A percentile compares a stretch with the other conserved stretches of the same genome.
These are phyloP conservation scores for Tuber melanosporum DNA, from an alignment of 495 filamentous ascomycete species.

Conservation along the genomic window DNA sequence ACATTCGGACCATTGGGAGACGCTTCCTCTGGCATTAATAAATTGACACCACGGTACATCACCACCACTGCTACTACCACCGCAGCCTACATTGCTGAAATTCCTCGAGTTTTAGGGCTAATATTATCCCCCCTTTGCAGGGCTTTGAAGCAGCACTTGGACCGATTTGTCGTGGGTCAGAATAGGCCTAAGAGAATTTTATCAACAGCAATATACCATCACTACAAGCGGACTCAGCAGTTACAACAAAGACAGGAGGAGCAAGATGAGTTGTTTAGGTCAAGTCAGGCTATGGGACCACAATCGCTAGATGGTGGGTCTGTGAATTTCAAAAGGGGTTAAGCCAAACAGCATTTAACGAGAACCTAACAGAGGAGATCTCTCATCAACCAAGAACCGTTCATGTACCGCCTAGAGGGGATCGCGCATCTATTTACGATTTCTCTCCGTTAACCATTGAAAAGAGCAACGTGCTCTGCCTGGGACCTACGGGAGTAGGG, in stretches of 20 bases:
- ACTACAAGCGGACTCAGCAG: conserved; percentile 84
- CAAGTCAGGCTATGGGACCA: conserved; percentile 38
- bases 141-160: conserved; percentile 79
- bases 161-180: conserved; percentile 94
- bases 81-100: neutral
- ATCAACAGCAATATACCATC: conserved; percentile 91
- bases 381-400: conserved; percentile 64
- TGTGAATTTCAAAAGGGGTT: neutral
- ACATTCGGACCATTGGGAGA: conserved; percentile 30
- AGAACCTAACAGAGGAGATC: conserved; percentile 61
- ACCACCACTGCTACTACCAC: neutral
- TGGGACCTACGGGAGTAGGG: conserved; percentile 91
- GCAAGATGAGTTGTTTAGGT: conserved; percentile 58
- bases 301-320: conserved; percentile 50
- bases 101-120: neutral
- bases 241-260: conserved; percentile 69
- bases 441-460: conserved; percentile 69
- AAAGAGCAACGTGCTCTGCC: conserved; percentile 89
- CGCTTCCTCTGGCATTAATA: conserved; percentile 25
- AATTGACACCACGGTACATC: conserved; percentile 37
- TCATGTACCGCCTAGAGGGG: conserved; percentile 44
- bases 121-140: conserved; percentile 43
- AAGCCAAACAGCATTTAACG: neutral
- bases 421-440: conserved; percentile 48
- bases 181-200: conserved; percentile 93